Evolutionary conservation across 768 basidiomycete species (phyloP).

Genomic region (Pisolithus orientalis): DNA sequence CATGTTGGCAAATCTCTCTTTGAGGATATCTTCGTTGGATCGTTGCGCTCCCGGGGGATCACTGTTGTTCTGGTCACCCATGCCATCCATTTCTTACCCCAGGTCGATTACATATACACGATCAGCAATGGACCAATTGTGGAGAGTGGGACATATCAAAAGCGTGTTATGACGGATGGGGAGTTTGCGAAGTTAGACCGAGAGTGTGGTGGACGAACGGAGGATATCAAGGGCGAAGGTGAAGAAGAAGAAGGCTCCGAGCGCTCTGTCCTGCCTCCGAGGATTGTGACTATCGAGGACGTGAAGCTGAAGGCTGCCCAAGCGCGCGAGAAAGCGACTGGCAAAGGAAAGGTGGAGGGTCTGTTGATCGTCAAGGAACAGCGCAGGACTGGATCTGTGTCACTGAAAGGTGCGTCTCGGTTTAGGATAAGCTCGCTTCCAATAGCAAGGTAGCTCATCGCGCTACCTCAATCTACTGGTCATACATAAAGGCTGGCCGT

Average conservation of each 20-base stretch:
- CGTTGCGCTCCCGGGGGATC: constrained; percentile 38
- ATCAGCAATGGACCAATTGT: constrained; percentile 38
- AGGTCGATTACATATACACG: constrained; percentile 46
- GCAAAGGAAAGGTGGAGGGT: constrained; percentile 60
- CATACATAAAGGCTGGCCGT: constrained; percentile 52
- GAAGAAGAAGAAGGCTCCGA: constrained; percentile 11
- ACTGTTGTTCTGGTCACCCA: constrained; percentile 53
- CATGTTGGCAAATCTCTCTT: constrained; percentile 71
- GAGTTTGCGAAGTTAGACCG: constrained; percentile 51
- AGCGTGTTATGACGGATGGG: constrained; percentile 43
- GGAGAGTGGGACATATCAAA: constrained; percentile 46
- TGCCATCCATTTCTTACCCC: constrained; percentile 47
- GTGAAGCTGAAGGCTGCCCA: constrained; percentile 33
- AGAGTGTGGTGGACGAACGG: constrained; percentile 53
- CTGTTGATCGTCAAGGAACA: constrained; percentile 60
- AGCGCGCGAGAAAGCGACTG: constrained; percentile 33
- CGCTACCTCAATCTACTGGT: constrained; percentile 40
- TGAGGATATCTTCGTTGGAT: constrained; percentile 52
- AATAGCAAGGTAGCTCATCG: neutral
- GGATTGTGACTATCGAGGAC: constrained; percentile 23
- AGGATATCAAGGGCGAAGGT: constrained; percentile 24
- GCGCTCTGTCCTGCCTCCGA: neutral
- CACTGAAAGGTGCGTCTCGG: constrained; percentile 33
- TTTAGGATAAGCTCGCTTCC: neutral
- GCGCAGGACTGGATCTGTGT: constrained; percentile 57